phyloP scores from a whole-genome alignment of 2,329 filamentous ascomycete genomes.

The Beauveria australis region DNA sequence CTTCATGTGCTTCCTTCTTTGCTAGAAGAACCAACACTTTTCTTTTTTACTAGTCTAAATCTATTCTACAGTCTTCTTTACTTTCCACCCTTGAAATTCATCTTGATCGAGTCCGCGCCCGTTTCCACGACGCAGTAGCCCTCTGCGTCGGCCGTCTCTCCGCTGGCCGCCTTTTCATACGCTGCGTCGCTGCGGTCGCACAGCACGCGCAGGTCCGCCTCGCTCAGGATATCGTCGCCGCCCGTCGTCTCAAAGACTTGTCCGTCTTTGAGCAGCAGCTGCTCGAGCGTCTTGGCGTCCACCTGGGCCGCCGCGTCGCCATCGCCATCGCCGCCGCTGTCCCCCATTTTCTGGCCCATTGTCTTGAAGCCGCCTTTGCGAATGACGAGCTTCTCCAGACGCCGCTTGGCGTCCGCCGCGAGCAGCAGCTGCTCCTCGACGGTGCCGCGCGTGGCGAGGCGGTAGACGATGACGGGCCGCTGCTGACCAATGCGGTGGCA shows the following conservation, averaged over 20 bases:
- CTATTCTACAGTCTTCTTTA: conserved; percentile 4
- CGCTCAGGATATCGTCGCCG: conserved; percentile 60
- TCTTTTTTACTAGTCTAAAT: too few species aligned
- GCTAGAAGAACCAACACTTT: not conserved
- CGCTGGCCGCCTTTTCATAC: conserved; percentile 66
- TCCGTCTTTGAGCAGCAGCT: conserved; percentile 64
- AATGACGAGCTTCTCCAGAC: conserved; percentile 90
- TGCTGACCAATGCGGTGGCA: conserved; percentile 93
- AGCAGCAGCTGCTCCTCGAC: conserved; percentile 83
- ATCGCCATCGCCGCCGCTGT: conserved; percentile 34
- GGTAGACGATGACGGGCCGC: conserved; percentile 83
- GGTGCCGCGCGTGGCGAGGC: conserved; percentile 85
- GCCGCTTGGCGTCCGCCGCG: conserved; percentile 83
- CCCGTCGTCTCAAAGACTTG: conserved; percentile 50
- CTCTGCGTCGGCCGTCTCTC: conserved; percentile 58
- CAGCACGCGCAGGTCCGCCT: conserved; percentile 68
- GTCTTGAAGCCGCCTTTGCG: conserved; percentile 80
- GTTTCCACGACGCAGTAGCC: conserved; percentile 76
- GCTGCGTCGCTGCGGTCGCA: conserved; percentile 65
- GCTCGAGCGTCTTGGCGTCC: conserved; percentile 52
- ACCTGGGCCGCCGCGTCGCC: conserved; percentile 36
- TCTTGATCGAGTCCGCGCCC: conserved; percentile 43
- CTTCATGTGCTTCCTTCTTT: not conserved
- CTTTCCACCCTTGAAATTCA: conserved; percentile 19
- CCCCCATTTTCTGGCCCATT: conserved; percentile 51